Evolutionary conservation across 2,329 filamentous ascomycete genomes (phyloP), one percentile per base, ranked within the genome.

Genomic region (Arthrobotrys sinensis): DNA sequence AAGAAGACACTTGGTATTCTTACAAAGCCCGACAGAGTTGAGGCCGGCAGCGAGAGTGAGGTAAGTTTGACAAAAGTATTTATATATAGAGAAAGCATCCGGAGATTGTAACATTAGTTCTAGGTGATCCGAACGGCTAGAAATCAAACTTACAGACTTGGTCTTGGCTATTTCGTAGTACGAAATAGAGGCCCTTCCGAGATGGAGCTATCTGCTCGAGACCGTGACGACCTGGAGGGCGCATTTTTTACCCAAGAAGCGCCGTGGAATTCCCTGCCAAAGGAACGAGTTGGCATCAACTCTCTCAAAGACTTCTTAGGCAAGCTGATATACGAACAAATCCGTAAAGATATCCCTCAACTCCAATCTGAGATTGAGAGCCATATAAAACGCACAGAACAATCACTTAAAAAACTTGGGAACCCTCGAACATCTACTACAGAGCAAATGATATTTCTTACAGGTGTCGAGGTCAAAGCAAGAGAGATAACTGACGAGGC

Each of bases 1-100:
- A 77, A 81, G 36, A 82, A 86, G 46, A 87, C 86, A 0, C 66
- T 87, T 0, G 85, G 85, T 0, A 83, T 88, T 2, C 84, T 91
- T 0, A 91, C 89, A 0, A 91, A 91, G 80, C 87, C 89, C 0
- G 90, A 92, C 71, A 83, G 90, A 0, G 86, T 87, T 6, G 82
- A 85, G 46, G 75, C 80, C 32, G 83, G 83, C 0, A 81, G 82
- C 0, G 83, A 84, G 46, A 14, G 73, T 0, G 80, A 72, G 8
- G 80, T 84, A 40, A 19, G 19, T 24, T 14, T 19, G 19, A 50
- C 24, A 4, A 28, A 28, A 28, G 24, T 14, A 32, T 6, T 11
- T 10, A 52, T 32, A 4, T 14, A 32, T 4, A 45, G 10, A 16
- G 14, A 19, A 8, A 3, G 16, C n/a, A 12, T 11, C 28, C 7